These are phyloP conservation scores for Candida chilensis DNA, from an alignment of 805 yeast species.

Conservation along the genomic window DNA sequence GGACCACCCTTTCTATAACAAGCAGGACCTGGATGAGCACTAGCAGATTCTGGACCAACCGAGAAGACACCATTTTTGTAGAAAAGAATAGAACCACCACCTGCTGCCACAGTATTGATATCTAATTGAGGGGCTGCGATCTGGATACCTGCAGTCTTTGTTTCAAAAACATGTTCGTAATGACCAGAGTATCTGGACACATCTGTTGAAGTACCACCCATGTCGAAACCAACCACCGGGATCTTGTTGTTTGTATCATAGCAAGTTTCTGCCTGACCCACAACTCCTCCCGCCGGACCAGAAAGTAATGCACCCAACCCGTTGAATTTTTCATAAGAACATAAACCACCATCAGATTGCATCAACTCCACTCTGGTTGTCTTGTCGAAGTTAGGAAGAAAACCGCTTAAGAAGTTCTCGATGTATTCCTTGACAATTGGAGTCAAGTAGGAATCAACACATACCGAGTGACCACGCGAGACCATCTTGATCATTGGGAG, in stretches of 20 bases:
- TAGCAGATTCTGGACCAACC: slow-evolving; percentile 84
- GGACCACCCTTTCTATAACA: slow-evolving; percentile 84
- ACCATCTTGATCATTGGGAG: slow-evolving; percentile 77
- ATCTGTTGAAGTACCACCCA: slow-evolving; percentile 91
- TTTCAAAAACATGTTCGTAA: slow-evolving; percentile 74
- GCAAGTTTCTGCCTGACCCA: slow-evolving; percentile 84
- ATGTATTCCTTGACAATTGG: slow-evolving; percentile 69
- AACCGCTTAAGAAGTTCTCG: slow-evolving; percentile 51
- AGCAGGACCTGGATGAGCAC: slow-evolving; percentile 87
- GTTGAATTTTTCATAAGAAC: slow-evolving; percentile 74
- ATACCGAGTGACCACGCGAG: slow-evolving; percentile 67
- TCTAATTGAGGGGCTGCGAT: slow-evolving; percentile 81
- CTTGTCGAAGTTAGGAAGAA: slow-evolving; percentile 28
- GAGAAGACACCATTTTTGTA: slow-evolving; percentile 67
- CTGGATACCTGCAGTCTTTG: slow-evolving; percentile 75
- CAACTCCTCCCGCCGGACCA: slow-evolving; percentile 98
- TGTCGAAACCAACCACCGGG: slow-evolving; percentile 76
- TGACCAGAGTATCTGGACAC: slow-evolving; percentile 66
- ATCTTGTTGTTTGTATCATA: slow-evolving; percentile 41
- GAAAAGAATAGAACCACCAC: slow-evolving; percentile 65
- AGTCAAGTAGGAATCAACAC: slow-evolving; percentile 77
- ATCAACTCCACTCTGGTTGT: slow-evolving; percentile 58
- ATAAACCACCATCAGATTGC: slow-evolving; percentile 96
- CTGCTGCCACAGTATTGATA: slow-evolving; percentile 78
- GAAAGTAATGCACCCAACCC: slow-evolving; percentile 85